phyloP scores from a whole-genome alignment of 345 rosid species.

The Limnanthes douglasii region DNA sequence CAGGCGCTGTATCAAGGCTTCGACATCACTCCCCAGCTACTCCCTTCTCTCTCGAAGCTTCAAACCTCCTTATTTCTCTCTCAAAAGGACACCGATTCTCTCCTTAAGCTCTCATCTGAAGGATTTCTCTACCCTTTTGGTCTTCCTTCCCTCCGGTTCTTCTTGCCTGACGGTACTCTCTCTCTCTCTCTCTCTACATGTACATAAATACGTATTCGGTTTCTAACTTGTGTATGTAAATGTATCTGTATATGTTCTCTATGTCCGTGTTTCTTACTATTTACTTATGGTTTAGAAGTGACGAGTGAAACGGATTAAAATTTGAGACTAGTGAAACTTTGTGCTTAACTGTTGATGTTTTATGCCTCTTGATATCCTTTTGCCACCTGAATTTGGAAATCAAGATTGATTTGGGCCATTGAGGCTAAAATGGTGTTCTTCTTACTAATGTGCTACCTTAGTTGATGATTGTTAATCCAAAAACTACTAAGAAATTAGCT shows the following conservation, averaged over 20 bases:
- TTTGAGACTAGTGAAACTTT: too few species aligned
- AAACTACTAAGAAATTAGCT: too few species aligned
- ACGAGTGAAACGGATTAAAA: too few species aligned
- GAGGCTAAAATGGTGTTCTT: too few species aligned
- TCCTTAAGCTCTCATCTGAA: constrained; percentile 18
- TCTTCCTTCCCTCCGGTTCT: constrained; percentile 75
- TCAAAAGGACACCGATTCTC: constrained; percentile 19
- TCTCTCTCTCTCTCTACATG: not conserved
- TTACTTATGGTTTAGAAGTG: too few species aligned
- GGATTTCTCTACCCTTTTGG: constrained; percentile 65
- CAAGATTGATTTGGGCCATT: too few species aligned
- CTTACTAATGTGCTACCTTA: too few species aligned
- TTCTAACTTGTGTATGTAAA: not conserved
- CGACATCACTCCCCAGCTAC: constrained; percentile 27
- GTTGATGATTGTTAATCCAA: too few species aligned
- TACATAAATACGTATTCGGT: not conserved
- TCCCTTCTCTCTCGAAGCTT: constrained; percentile 45
- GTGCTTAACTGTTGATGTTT: too few species aligned
- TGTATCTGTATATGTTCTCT: not conserved
- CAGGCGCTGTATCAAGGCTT: constrained; percentile 16
- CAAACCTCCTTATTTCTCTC: constrained; percentile 20
- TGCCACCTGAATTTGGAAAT: too few species aligned
- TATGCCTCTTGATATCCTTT: too few species aligned
- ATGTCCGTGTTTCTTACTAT: not conserved
- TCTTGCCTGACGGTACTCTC: constrained; percentile 67